Evolutionary conservation across 176 grass and related monocot genomes (phyloP).

Genomic region (Oryza brachyantha): DNA sequence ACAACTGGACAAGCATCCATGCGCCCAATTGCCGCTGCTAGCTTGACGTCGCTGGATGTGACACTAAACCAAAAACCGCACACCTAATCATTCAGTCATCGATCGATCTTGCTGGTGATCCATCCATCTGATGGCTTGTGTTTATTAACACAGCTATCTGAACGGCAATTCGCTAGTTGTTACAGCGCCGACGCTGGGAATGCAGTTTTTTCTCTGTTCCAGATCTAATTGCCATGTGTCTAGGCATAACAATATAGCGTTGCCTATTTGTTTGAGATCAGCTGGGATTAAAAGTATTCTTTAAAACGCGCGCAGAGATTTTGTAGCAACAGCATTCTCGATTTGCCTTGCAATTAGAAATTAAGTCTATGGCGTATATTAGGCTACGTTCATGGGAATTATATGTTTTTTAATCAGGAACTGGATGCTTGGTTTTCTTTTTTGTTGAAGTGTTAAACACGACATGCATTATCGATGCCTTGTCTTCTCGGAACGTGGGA

Average conservation of each 20-base stretch:
- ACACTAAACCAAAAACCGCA: conserved; percentile 4
- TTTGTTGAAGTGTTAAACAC: too few relatives aligned
- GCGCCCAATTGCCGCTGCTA: neutral
- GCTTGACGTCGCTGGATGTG: neutral
- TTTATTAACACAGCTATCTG: neutral
- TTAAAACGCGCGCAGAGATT: too few relatives aligned
- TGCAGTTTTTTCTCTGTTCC: neutral
- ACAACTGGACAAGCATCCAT: neutral
- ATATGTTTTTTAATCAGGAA: too few relatives aligned
- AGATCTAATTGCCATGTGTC: neutral
- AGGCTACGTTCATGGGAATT: too few relatives aligned
- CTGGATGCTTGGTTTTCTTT: too few relatives aligned
- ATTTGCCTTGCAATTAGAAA: too few relatives aligned
- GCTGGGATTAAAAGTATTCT: neutral
- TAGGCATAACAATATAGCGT: neutral
- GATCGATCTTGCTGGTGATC: neutral
- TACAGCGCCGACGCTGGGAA: neutral
- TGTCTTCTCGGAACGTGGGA: neutral
- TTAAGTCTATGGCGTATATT: too few relatives aligned
- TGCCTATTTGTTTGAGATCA: neutral
- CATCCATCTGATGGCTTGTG: neutral
- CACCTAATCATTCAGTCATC: neutral
- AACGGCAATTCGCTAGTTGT: neutral
- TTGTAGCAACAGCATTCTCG: too few relatives aligned
- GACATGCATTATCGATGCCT: too few relatives aligned